Percentiles rank a stretch among this genome's conserved stretches.
Evolutionary conservation across 768 basidiomycete species (phyloP).

Genomic region (Strobilomyces confusus): DNA sequence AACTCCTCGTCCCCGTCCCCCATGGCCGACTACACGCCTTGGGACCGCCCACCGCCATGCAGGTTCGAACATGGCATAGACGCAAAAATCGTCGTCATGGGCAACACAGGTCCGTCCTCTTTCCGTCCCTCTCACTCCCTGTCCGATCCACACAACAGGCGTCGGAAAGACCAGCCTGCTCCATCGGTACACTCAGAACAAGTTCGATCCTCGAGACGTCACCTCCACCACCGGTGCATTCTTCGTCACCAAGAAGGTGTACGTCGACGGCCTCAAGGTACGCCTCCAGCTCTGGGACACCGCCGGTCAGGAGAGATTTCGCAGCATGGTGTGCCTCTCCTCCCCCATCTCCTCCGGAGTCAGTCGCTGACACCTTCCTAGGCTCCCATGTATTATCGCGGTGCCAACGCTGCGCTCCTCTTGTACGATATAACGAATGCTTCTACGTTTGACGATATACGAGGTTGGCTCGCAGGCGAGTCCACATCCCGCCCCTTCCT

Average conservation of each 20-base stretch:
- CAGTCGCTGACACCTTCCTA: constrained; percentile 29
- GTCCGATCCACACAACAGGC: constrained; percentile 40
- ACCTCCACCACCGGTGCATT: constrained; percentile 91
- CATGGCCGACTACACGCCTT: constrained; percentile 57
- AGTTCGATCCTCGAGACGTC: constrained; percentile 83
- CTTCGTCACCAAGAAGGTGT: constrained; percentile 91
- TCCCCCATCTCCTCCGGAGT: constrained; percentile 11
- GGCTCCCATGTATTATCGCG: constrained; percentile 97
- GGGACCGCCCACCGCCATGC: constrained; percentile 64
- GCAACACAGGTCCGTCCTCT: constrained; percentile 55
- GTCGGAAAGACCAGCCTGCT: constrained; percentile 93
- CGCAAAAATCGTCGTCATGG: constrained; percentile 95
- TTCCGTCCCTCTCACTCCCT: constrained; percentile 14
- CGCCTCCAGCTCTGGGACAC: constrained; percentile 90
- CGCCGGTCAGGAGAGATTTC: constrained; percentile 89
- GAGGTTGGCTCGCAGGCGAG: constrained; percentile 86
- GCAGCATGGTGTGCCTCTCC: constrained; percentile 67
- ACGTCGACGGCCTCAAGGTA: constrained; percentile 80
- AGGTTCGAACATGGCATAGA: constrained; percentile 83
- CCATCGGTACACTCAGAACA: constrained; percentile 86
- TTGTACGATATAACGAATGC: constrained; percentile 94
- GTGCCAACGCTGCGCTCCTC: constrained; percentile 89
- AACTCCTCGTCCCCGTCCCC: constrained; percentile 24
- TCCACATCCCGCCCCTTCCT: constrained; percentile 1
- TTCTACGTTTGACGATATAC: constrained; percentile 83